Evolutionary conservation across 2,329 filamentous ascomycete species (phyloP).

Genomic region (Alternaria angustiovoidea): DNA sequence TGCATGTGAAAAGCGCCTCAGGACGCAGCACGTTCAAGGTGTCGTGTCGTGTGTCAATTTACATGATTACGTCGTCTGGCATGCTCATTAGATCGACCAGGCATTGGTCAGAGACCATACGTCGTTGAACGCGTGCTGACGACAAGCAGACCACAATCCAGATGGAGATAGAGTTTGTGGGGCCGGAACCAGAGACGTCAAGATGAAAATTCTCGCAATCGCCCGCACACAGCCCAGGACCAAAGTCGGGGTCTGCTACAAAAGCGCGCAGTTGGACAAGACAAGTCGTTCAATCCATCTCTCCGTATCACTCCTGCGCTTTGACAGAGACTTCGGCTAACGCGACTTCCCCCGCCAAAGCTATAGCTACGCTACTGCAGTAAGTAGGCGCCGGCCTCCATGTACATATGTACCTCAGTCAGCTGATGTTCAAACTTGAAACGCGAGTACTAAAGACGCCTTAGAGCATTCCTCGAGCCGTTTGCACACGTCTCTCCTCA

Average conservation of each 20-base stretch:
- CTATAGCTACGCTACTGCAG: slow-evolving; percentile 3
- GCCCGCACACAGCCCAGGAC: slow-evolving; percentile 1
- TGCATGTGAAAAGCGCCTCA: slow-evolving; percentile 17
- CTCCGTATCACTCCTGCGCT: background rate
- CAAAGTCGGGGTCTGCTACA: background rate
- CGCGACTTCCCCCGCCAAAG: slow-evolving; percentile 7
- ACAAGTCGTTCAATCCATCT: background rate
- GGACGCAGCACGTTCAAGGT: slow-evolving; percentile 26
- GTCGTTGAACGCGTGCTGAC: slow-evolving; percentile 18
- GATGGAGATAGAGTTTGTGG: slow-evolving; percentile 5
- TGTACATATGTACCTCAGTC: slow-evolving; percentile 4
- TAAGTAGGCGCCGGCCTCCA: slow-evolving; percentile 1
- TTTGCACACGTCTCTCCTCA: slow-evolving; percentile 3
- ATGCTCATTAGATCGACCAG: background rate
- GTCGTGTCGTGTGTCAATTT: slow-evolving; percentile 16
- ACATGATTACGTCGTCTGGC: slow-evolving; percentile 5
- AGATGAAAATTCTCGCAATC: background rate
- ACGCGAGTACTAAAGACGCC: background rate
- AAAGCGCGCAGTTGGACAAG: slow-evolving; percentile 1
- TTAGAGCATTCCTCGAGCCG: background rate
- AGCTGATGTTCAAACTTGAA: slow-evolving; percentile 4
- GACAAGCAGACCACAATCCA: slow-evolving; percentile 21
- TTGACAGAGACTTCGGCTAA: slow-evolving; percentile 6
- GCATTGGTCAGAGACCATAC: slow-evolving; percentile 1
- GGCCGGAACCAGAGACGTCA: slow-evolving; percentile 18